Conservation (phyloP, 306 rosid species). For the Pyrus communis region DNA sequence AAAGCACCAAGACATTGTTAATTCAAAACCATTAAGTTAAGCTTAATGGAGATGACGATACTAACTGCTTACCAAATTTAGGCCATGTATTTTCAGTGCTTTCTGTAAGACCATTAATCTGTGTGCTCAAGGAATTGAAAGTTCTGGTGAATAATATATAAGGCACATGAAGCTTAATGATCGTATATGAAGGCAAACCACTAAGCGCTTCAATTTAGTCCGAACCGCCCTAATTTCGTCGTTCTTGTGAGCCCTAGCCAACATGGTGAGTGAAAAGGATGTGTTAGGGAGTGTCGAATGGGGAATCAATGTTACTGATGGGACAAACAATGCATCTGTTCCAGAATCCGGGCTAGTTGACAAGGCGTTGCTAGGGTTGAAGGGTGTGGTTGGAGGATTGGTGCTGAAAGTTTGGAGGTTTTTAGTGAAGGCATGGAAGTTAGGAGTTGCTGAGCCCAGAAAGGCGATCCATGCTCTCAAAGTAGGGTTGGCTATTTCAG, state of each 20-base stretch:
- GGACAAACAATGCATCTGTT: not conserved
- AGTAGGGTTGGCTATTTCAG: constrained; percentile 65
- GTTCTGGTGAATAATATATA: not conserved
- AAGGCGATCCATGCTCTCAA: constrained; percentile 63
- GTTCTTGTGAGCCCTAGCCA: not conserved
- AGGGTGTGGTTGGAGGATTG: not conserved
- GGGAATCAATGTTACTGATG: not conserved
- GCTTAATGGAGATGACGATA: not conserved
- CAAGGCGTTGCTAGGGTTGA: not conserved
- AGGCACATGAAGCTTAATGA: not conserved
- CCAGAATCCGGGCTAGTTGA: not conserved
- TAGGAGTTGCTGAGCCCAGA: constrained; percentile 64
- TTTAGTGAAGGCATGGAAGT: constrained; percentile 48
- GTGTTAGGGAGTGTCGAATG: not conserved
- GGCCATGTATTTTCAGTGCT: not conserved
- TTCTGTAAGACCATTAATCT: not conserved
- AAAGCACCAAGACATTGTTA: not conserved
- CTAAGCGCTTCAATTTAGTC: not conserved
- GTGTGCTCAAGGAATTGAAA: not conserved
- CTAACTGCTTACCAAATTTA: not conserved
- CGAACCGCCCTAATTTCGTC: not conserved
- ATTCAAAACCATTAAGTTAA: not conserved
- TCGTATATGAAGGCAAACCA: not conserved
- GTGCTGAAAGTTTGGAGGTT: not conserved
- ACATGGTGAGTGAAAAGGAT: not conserved